Evolutionary conservation across 768 basidiomycete genomes (phyloP).

Genomic region (Tylopilus plumbeoviolaceoides): DNA sequence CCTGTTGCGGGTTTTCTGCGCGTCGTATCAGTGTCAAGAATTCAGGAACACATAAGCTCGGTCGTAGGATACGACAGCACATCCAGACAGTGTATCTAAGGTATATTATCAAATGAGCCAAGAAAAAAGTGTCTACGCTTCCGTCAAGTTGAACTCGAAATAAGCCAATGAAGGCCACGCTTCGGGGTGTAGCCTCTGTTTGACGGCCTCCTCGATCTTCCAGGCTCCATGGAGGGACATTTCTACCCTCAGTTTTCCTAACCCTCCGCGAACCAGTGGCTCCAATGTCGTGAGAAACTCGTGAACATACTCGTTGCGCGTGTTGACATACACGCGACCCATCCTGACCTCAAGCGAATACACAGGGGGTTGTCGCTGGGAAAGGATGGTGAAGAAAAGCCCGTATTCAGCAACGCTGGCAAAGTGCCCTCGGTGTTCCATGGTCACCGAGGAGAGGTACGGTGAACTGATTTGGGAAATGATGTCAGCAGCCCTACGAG

Average conservation of each 20-base stretch:
- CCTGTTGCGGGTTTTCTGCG: neutral
- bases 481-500: constrained; percentile 6
- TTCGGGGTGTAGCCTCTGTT: constrained; percentile 3
- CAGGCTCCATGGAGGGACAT: constrained; percentile 8
- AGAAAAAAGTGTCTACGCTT: neutral
- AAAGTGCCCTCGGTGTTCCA: constrained; percentile 1
- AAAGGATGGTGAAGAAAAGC: constrained; percentile 1
- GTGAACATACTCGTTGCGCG: constrained; percentile 1
- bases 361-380: constrained; percentile 3
- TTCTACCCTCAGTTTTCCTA: constrained; percentile 3
- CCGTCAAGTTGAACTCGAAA: constrained; percentile 14
- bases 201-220: constrained; percentile 7
- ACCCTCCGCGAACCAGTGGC: constrained; percentile 2
- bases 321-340: neutral
- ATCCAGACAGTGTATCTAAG: neutral
- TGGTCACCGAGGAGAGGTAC: constrained; percentile 7
- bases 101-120: neutral
- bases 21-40: neutral
- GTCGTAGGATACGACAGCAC: no score
- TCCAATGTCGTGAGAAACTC: constrained; percentile 5
- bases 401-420: constrained; percentile 1
- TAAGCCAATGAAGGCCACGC: constrained; percentile 8
- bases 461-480: constrained; percentile 7
- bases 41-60: no score
- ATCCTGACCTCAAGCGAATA: constrained; percentile 5